phyloP scores from a whole-genome alignment of 495 filamentous ascomycete genomes.

The Penicillium macrosclerotiorum region DNA sequence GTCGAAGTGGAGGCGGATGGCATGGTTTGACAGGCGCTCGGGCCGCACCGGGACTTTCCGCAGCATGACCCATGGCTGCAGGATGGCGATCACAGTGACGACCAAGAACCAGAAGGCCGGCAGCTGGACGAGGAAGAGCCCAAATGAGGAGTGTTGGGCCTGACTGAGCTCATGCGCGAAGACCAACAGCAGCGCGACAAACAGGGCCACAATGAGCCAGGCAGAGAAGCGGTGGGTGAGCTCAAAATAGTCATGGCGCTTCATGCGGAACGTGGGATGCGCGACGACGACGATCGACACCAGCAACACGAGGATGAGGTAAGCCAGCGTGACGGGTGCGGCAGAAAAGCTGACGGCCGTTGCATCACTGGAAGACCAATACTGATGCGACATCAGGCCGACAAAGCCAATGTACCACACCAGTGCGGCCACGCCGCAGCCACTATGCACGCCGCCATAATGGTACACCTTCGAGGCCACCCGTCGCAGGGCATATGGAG shows the following conservation, averaged over 20 bases:
- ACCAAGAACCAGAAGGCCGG: conserved; percentile 47
- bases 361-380: conserved; percentile 24
- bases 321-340: conserved; percentile 34
- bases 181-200: conserved; percentile 37
- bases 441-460: conserved; percentile 74
- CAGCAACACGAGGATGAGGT: conserved; percentile 40
- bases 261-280: conserved; percentile 43
- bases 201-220: conserved; percentile 52
- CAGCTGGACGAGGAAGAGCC: conserved; percentile 34
- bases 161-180: conserved; percentile 34
- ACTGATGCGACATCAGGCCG: conserved; percentile 47
- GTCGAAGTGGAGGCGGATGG: conserved; percentile 68
- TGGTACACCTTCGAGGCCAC: conserved; percentile 73
- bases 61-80: conserved; percentile 43
- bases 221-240: conserved; percentile 55
- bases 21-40: conserved; percentile 67
- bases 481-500: conserved; percentile 61
- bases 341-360: conserved; percentile 23
- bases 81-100: conserved; percentile 34
- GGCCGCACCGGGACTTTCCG: conserved; percentile 55
- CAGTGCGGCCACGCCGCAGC: conserved; percentile 63
- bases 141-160: conserved; percentile 23
- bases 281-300: conserved; percentile 43
- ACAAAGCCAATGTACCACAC: conserved; percentile 68
- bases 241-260: conserved; percentile 56